Conservation (phyloP, 2,329 filamentous ascomycete species). For the Sporothrix curviconia region DNA sequence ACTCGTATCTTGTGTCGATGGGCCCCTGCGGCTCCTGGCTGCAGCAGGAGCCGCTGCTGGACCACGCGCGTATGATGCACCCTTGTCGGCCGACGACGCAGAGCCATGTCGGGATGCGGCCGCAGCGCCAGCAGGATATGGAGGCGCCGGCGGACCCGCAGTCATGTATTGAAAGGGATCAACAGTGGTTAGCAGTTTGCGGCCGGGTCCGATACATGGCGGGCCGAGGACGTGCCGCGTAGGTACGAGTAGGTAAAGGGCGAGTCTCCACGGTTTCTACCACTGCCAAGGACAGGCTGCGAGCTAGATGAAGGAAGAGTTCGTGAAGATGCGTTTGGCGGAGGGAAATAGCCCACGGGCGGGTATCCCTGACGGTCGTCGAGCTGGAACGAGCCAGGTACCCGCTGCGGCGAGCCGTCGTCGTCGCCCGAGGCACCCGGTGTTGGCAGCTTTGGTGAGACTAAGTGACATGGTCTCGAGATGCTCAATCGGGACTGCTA, state of each 20-base stretch:
- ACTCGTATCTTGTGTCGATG: conserved; percentile 27
- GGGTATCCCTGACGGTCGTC: conserved; percentile 35
- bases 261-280: conserved; percentile 29
- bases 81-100: conserved; percentile 27
- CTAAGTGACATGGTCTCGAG: conserved; percentile 39
- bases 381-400: conserved; percentile 32
- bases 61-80: conserved; percentile 8
- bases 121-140: conserved; percentile 28
- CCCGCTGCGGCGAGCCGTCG: conserved; percentile 25
- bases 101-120: conserved; percentile 33
- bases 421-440: conserved; percentile 24
- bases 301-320: conserved; percentile 24
- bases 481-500: conserved; percentile 48
- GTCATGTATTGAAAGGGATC: conserved; percentile 52
- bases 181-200: conserved; percentile 22
- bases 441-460: conserved; percentile 21
- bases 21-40: conserved; percentile 28
- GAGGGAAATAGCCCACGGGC: conserved; percentile 46
- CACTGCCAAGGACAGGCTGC: conserved; percentile 26
- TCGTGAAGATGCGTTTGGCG: conserved; percentile 29
- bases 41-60: conserved; percentile 24
- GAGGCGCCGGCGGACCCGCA: conserved; percentile 34
- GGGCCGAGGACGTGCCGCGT: conserved; percentile 28
- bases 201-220: conserved; percentile 41
- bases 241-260: conserved; percentile 43